phyloP scores from a whole-genome alignment of 495 filamentous ascomycete genomes.

The Trichoderma parareesei region DNA sequence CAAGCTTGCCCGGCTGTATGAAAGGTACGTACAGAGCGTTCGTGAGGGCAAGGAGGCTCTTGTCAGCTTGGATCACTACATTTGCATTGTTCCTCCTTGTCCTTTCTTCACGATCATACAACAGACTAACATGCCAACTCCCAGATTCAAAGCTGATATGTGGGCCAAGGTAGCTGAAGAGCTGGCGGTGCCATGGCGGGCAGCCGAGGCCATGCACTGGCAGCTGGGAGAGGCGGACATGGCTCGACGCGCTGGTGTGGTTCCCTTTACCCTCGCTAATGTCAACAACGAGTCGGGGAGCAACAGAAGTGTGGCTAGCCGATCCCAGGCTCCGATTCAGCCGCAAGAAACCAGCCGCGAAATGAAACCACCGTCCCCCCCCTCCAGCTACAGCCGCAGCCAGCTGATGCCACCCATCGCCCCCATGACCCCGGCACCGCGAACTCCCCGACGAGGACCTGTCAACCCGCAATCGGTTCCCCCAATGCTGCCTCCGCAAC shows the following conservation, averaged over 20 bases:
- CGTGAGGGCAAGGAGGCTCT: background rate
- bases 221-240: conserved; percentile 89
- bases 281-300: conserved; percentile 49
- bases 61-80: background rate
- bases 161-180: conserved; percentile 90
- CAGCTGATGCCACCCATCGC: conserved; percentile 5
- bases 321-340: conserved; percentile 23
- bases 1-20: conserved; percentile 87
- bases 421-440: background rate
- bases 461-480: background rate
- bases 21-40: conserved; percentile 58
- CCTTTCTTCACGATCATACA: background rate
- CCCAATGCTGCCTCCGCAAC: conserved; percentile 1
- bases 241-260: conserved; percentile 77
- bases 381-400: conserved; percentile 28
- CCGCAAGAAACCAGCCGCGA: conserved; percentile 19
- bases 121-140: conserved; percentile 17
- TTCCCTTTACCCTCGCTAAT: conserved; percentile 65
- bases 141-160: conserved; percentile 93
- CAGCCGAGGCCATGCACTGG: conserved; percentile 98
- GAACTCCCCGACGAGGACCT: conserved; percentile 5
- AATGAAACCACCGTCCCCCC: conserved; percentile 23
- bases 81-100: background rate
- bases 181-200: conserved; percentile 93
- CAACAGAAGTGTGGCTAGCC: conserved; percentile 17